phyloP scores from a whole-genome alignment of 139 green algal species.

The Eudorina sp. region DNA sequence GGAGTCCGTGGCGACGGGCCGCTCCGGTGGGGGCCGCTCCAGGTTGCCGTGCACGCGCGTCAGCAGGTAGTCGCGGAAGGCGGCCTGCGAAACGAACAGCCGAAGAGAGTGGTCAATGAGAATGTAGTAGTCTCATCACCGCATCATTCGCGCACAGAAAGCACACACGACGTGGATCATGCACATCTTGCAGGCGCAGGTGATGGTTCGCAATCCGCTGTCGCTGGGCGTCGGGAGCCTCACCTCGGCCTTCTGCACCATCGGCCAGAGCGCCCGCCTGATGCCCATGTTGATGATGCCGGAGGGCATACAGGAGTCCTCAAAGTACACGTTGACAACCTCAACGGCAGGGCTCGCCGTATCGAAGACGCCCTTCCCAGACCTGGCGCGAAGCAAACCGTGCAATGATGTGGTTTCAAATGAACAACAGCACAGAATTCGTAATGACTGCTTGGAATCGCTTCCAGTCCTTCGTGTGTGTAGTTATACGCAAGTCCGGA shows the following conservation, averaged over 20 bases:
- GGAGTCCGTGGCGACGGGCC: background rate
- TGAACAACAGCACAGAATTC: too few species aligned
- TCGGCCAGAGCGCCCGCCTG: constrained; percentile 80
- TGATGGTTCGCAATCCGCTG: too few species aligned
- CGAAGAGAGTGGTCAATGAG: too few species aligned
- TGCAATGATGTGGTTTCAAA: too few species aligned
- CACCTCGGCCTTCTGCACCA: constrained; percentile 69
- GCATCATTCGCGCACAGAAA: too few species aligned
- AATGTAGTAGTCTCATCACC: too few species aligned
- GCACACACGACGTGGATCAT: too few species aligned
- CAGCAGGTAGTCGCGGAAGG: constrained; percentile 30
- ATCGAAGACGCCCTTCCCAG: constrained; percentile 41
- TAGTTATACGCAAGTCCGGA: too few species aligned
- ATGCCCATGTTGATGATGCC: constrained; percentile 82
- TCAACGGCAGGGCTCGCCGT: constrained; percentile 60
- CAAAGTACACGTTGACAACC: constrained; percentile 81
- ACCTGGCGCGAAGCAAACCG: background rate
- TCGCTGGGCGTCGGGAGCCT: too few species aligned
- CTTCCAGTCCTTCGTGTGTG: too few species aligned
- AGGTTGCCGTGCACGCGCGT: constrained; percentile 33
- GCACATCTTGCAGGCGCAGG: too few species aligned
- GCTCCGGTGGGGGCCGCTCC: constrained; percentile 39
- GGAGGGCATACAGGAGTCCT: constrained; percentile 73
- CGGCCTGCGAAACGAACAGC: background rate
- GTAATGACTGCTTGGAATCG: too few species aligned